Base-by-base conservation (phyloP, 768 basidiomycete genomes). In the Megacollybia marginata region DNA sequence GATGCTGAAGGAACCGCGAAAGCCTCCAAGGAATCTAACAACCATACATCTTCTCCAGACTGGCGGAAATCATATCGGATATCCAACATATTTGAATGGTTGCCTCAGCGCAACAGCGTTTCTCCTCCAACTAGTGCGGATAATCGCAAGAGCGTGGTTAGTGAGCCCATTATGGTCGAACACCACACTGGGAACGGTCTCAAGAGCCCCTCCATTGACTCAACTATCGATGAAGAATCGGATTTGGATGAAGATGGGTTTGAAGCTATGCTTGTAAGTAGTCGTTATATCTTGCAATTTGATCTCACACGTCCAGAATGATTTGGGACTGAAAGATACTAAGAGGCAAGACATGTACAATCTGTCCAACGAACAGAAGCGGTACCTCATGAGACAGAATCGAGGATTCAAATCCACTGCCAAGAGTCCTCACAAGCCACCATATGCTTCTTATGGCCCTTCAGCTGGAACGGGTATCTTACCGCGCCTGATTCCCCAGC, bases 261-360 rank as follows among this genome's bases (percentile, higher is more conserved):
- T 52, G 85, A 89, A 49, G 68, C 72, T 38, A 79, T 89, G 71
- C 74, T 93, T 59, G 88, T 88, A 19, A 36, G 18, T 34, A 12
- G n/a, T 44, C 5, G 19, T 15, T n/a, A 7, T 9, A 33, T 38
- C 15, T 11, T 31, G 1, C 9, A 32, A 6, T 47, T 31, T 48
- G 28, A 13, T 3, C 23, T 28, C 23, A 28, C 23, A 34, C 18
- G 20, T 23, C 18, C 49, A 92, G 91, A 79, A 88, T 53, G 76
- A 83, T 10, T 62, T 92, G 16, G 86, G 80, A 9, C 56, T 92
- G 51, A 88, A 86, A 61, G 86, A 80, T n/a, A 75, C 78, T 1
- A 78, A 79, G 54, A 77, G 86, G 35, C 68, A 67, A 2, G 74
- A 71, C 1, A 85, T 92, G 82, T 69, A 78, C 49, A 63, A 73